Base-by-base conservation (phyloP, 2,329 filamentous ascomycete species). In the Colletotrichum destructivum region DNA sequence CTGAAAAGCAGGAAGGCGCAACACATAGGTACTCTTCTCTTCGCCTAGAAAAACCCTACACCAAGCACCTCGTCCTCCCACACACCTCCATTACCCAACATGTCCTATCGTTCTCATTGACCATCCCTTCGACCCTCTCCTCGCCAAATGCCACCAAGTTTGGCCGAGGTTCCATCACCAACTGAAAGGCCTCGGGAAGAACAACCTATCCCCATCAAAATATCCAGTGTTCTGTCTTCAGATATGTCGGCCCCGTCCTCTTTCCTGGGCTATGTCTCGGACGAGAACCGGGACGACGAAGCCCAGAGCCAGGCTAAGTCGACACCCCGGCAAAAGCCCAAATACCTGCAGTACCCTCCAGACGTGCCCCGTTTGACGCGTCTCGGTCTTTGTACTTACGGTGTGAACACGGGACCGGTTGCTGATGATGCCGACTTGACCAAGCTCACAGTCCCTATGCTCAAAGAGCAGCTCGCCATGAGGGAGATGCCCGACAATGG, bases 381-480 rank as follows among this genome's bases (percentile, higher is more conserved):
- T 9, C 61, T 62, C 4, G 71, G 66, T 13, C 60, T n/a, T n/a
- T 52, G 60, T 44, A 67, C 62, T 40, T 74, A 62, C 9, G 71
- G 70, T 16, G 26, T 65, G 31, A 63, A 70, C 18, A 73, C 62
- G 16, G 73, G 70, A 2, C 70, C 72, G 2, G 61, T 73, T 13
- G 46, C 70, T 11, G 72, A 74, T 26, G 62, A 44, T 52, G 63
- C 54, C 4, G 62, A 73, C 59, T 70, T 71, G 72, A 21, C 38
- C 38, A 60, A 52, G 52, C 47, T 74, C 4, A n/a, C 55, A 13
- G 16, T 67, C 12, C 40, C 66, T n/a, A 69, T 70, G 16, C 52
- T 74, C n/a, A 64, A 61, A 31, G 70, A 74, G 26, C 70, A 73
- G 70, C 66, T 73, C 13, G 26, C 13, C 21, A 64, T 74, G 52